phyloP scores from a whole-genome alignment of 192 early-diverging fungal species.

The Backusella luteola region DNA sequence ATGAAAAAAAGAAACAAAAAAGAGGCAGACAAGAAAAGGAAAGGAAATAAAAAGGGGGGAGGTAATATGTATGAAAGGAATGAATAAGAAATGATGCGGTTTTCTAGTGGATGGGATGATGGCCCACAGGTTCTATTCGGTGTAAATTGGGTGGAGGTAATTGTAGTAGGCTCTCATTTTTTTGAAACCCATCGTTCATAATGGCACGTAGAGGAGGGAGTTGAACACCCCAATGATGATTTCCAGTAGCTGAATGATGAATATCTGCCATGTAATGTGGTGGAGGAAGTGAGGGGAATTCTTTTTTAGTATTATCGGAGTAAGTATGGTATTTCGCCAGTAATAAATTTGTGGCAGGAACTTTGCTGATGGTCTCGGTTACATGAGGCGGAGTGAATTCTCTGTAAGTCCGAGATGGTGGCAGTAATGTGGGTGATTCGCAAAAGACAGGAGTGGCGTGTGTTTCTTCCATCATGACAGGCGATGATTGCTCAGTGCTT shows the following conservation, averaged over 20 bases:
- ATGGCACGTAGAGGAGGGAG: conserved; percentile 22
- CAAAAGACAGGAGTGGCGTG: neutral
- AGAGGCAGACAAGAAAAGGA: neutral
- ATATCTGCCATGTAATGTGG: neutral
- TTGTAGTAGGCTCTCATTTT: neutral
- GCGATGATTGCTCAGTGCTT: neutral
- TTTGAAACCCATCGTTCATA: neutral
- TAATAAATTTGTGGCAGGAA: neutral
- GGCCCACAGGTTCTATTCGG: neutral
- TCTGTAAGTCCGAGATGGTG: neutral
- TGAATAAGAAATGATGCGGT: neutral
- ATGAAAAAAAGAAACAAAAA: neutral
- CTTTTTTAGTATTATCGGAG: neutral
- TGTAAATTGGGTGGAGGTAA: conserved; percentile 5
- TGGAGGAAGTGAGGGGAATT: neutral
- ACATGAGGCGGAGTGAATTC: neutral
- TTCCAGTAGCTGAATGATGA: neutral
- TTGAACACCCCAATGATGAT: conserved; percentile 9
- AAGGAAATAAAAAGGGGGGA: neutral
- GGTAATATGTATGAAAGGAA: neutral
- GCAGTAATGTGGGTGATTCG: neutral
- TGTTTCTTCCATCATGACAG: neutral
- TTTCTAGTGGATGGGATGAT: neutral
- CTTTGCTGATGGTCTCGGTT: neutral
- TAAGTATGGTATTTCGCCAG: conserved; percentile 9